Percentiles rank a stretch among this genome's conserved stretches.
phyloP scores from a whole-genome alignment of 805 yeast genomes.

The Hanseniaspora hatyaiensis region DNA sequence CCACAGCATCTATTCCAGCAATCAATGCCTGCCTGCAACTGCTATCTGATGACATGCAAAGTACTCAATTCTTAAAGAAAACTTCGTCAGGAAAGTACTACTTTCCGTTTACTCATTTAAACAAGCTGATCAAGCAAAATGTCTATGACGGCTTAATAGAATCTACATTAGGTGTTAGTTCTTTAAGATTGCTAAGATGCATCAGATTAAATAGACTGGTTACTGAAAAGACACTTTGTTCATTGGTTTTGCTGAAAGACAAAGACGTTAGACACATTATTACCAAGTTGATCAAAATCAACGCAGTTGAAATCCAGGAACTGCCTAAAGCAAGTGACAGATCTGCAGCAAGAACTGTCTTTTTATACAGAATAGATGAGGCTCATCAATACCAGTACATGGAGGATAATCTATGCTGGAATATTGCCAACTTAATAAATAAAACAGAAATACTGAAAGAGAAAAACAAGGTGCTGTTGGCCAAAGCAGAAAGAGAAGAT shows the following conservation, averaged over 20 bases:
- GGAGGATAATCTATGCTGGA: slow-evolving; percentile 38
- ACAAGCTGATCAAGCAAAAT: slow-evolving; percentile 36
- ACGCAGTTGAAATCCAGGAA: slow-evolving; percentile 80
- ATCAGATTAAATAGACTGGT: slow-evolving; percentile 56
- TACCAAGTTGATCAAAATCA: slow-evolving; percentile 52
- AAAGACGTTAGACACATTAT: slow-evolving; percentile 62
- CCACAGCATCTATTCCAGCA: slow-evolving; percentile 22
- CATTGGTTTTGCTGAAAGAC: slow-evolving; percentile 65
- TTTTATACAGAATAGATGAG: slow-evolving; percentile 63
- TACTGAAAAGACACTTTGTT: slow-evolving; percentile 75
- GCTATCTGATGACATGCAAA: slow-evolving; percentile 37
- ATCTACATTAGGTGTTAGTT: slow-evolving; percentile 50
- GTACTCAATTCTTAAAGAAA: slow-evolving; percentile 52
- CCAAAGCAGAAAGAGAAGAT: slow-evolving; percentile 80
- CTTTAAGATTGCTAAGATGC: slow-evolving; percentile 66
- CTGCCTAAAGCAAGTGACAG: slow-evolving; percentile 86
- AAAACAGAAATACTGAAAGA: slow-evolving; percentile 45
- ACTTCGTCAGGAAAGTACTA: slow-evolving; percentile 45
- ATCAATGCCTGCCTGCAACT: slow-evolving; percentile 60
- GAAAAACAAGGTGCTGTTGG: slow-evolving; percentile 54
- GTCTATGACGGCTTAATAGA: slow-evolving; percentile 49
- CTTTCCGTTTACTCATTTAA: slow-evolving; percentile 49
- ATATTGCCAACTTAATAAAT: slow-evolving; percentile 37
- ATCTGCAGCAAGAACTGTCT: slow-evolving; percentile 80
- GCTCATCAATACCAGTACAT: slow-evolving; percentile 38